A percentile compares a stretch with the other conserved stretches of the same genome.
Conservation (phyloP, 805 yeast genomes). For the Ogataea corticis region DNA sequence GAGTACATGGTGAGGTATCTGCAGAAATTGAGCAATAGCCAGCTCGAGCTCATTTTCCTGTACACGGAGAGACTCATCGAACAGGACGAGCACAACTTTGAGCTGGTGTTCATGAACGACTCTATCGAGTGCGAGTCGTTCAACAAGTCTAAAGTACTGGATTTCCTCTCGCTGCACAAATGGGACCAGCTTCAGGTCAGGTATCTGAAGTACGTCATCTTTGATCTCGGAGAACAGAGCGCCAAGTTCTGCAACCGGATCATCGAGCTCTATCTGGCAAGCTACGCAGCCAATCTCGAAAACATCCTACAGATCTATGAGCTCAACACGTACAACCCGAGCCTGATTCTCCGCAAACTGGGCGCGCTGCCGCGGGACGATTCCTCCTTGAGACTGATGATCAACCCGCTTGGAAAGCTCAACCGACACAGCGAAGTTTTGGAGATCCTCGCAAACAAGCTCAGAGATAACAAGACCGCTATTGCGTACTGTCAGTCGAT, state of each 20-base stretch:
- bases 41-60: slow-evolving; percentile 56
- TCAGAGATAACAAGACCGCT: slow-evolving; percentile 59
- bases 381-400: slow-evolving; percentile 41
- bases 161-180: slow-evolving; percentile 40
- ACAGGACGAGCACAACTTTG: slow-evolving; percentile 38
- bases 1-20: slow-evolving; percentile 57
- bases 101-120: slow-evolving; percentile 63
- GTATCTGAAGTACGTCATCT: slow-evolving; percentile 56
- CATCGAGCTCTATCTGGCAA: slow-evolving; percentile 44
- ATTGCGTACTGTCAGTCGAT: slow-evolving; percentile 58
- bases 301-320: slow-evolving; percentile 39
- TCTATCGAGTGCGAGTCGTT: slow-evolving; percentile 59
- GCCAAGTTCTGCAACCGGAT: slow-evolving; percentile 44
- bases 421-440: slow-evolving; percentile 65
- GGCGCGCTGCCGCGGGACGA: slow-evolving; percentile 16
- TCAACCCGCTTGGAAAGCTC: slow-evolving; percentile 57
- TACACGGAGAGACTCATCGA: slow-evolving; percentile 55
- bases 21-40: slow-evolving; percentile 49
- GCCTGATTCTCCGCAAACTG: slow-evolving; percentile 29
- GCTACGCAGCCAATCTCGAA: slow-evolving; percentile 23
- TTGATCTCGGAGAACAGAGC: slow-evolving; percentile 38
- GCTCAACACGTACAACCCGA: slow-evolving; percentile 40
- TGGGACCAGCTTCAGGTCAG: slow-evolving; percentile 34
- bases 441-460: slow-evolving; percentile 56
- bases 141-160: slow-evolving; percentile 53